Percentiles rank a stretch among this genome's conserved stretches.
phyloP scores from a whole-genome alignment of 2,329 filamentous ascomycete species.

The Ophiostoma perfectum region DNA sequence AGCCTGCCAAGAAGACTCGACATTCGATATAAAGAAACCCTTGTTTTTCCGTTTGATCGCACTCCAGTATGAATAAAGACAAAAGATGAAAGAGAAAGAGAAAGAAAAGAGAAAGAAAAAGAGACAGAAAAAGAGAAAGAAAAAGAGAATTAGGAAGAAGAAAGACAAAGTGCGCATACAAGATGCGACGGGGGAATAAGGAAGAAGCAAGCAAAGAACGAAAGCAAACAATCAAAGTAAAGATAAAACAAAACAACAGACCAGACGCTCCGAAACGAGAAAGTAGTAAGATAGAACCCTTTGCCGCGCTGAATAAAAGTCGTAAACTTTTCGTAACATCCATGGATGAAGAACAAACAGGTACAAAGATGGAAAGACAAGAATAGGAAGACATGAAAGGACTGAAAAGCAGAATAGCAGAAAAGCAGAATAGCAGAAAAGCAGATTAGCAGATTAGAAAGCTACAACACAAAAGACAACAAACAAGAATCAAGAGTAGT shows the following conservation, averaged over 20 bases:
- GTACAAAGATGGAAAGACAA: constrained; percentile 1
- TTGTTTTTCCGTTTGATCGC: constrained; percentile 9
- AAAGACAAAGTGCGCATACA: background rate
- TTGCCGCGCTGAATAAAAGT: constrained; percentile 12
- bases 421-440: constrained; percentile 15
- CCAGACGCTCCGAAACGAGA: constrained; percentile 12
- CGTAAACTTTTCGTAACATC: constrained; percentile 15
- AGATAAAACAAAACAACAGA: background rate
- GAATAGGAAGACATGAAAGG: background rate
- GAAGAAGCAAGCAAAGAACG: constrained; percentile 6
- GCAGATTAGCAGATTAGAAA: background rate
- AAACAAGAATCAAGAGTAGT: constrained; percentile 31
- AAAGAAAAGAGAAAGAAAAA: background rate
- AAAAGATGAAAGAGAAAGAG: background rate
- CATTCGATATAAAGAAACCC: constrained; percentile 6
- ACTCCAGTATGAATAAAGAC: background rate
- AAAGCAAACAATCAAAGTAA: background rate
- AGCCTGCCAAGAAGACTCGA: constrained; percentile 11
- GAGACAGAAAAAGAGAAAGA: background rate
- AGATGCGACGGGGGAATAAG: constrained; percentile 13
- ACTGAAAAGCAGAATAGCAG: constrained; percentile 13
- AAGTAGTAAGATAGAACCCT: background rate
- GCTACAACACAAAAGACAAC: background rate
- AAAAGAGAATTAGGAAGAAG: background rate
- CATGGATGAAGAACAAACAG: constrained; percentile 10